Conservation (phyloP, 305 asterid genomes). For the Fraxinus sp. region DNA sequence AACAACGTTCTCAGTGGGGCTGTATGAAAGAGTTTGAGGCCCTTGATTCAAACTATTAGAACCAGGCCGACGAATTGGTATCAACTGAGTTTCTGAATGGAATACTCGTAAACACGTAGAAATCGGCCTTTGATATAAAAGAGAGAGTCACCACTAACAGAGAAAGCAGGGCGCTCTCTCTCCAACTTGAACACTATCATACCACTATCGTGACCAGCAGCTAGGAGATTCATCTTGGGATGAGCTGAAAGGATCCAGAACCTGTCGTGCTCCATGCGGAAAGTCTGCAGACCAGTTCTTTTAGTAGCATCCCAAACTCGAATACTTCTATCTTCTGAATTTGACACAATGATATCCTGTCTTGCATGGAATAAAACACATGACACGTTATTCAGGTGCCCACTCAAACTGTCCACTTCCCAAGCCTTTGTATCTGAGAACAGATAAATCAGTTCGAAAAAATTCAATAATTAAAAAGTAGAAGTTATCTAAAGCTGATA, state of each 20-base stretch:
- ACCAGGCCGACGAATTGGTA: conserved; percentile 50
- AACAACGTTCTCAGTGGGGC: conserved; percentile 53
- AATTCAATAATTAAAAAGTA: conserved; percentile 4
- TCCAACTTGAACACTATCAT: conserved; percentile 87
- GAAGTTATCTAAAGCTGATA: not conserved
- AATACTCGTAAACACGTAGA: conserved; percentile 43
- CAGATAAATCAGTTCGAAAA: conserved; percentile 19
- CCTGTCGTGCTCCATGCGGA: conserved; percentile 88
- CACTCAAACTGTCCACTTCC: conserved; percentile 97
- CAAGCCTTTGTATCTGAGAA: conserved; percentile 77
- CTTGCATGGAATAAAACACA: conserved; percentile 79
- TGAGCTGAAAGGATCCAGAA: conserved; percentile 90
- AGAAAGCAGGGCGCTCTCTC: conserved; percentile 92
- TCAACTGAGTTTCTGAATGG: conserved; percentile 44
- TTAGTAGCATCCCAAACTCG: conserved; percentile 89
- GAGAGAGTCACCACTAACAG: conserved; percentile 62
- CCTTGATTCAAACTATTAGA: conserved; percentile 48
- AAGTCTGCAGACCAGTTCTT: conserved; percentile 89
- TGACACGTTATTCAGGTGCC: conserved; percentile 94
- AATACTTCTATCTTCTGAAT: conserved; percentile 80
- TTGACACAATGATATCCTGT: conserved; percentile 80
- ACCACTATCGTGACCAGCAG: conserved; percentile 96
- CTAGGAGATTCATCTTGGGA: conserved; percentile 92
- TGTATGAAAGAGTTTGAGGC: conserved; percentile 46
- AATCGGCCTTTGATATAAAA: conserved; percentile 74